These are phyloP conservation scores for Chaetomium globosum DNA, from an alignment of 2,329 filamentous ascomycete genomes.

Conservation along the genomic window DNA sequence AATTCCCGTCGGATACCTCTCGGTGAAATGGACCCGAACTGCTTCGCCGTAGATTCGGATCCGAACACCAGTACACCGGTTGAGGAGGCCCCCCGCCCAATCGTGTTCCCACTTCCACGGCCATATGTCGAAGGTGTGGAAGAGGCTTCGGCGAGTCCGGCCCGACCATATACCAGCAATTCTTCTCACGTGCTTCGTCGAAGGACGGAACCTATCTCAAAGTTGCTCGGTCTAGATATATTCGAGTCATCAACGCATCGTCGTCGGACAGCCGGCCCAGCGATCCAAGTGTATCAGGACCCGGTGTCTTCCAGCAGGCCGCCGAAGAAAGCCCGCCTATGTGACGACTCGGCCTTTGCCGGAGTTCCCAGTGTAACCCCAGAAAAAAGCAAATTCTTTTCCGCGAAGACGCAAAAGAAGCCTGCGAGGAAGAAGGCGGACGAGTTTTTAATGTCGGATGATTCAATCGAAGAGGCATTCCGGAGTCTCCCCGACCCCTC, in stretches of 20 bases:
- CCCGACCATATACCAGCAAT: slow-evolving; percentile 40
- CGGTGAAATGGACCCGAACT: slow-evolving; percentile 66
- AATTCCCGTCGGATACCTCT: slow-evolving; percentile 54
- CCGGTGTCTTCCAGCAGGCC: slow-evolving; percentile 45
- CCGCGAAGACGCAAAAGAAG: slow-evolving; percentile 39
- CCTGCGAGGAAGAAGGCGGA: slow-evolving; percentile 44
- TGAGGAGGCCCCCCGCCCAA: slow-evolving; percentile 53
- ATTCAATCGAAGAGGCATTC: slow-evolving; percentile 60
- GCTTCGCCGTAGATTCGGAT: slow-evolving; percentile 57
- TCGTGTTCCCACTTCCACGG: slow-evolving; percentile 61
- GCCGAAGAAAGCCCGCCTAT: slow-evolving; percentile 61
- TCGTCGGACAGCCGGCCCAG: slow-evolving; percentile 37
- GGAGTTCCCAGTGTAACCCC: slow-evolving; percentile 42
- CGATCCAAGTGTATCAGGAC: slow-evolving; percentile 37
- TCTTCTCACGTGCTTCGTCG: slow-evolving; percentile 49
- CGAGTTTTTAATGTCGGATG: slow-evolving; percentile 56
- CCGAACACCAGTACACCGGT: slow-evolving; percentile 47
- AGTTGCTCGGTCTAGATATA: slow-evolving; percentile 43
- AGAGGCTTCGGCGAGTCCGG: slow-evolving; percentile 25
- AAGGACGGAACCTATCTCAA: slow-evolving; percentile 56
- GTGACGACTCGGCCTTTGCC: slow-evolving; percentile 46
- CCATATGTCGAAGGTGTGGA: slow-evolving; percentile 54
- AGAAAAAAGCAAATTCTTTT: slow-evolving; percentile 60
- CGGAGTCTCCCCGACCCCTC: slow-evolving; percentile 55
- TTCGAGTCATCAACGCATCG: slow-evolving; percentile 30